Evolutionary conservation across 768 basidiomycete genomes (phyloP).

Genomic region (Suillus bovinus): DNA sequence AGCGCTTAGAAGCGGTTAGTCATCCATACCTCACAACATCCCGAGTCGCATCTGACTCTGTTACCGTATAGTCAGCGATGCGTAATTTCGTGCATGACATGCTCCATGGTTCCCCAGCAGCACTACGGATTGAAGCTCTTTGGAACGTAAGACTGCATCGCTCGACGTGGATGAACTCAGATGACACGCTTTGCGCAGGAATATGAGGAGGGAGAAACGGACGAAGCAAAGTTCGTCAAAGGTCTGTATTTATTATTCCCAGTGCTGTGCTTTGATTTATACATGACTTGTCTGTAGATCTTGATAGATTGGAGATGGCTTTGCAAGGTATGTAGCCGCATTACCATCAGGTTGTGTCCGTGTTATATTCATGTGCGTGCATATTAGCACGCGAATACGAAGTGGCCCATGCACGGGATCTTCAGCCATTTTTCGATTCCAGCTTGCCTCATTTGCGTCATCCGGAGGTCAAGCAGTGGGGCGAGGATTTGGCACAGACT

Average conservation of each 20-base stretch:
- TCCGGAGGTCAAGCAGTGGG: constrained; percentile 76
- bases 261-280: background rate
- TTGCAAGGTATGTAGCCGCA: constrained; percentile 56
- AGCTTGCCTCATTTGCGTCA: constrained; percentile 74
- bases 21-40: background rate
- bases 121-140: constrained; percentile 62
- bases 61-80: constrained; percentile 72
- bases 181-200: constrained; percentile 49
- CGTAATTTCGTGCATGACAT: constrained; percentile 86
- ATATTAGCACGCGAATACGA: constrained; percentile 80
- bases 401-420: constrained; percentile 43
- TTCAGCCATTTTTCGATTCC: constrained; percentile 81
- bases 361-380: background rate
- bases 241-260: constrained; percentile 38
- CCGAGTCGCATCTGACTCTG: constrained; percentile 1
- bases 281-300: constrained; percentile 45
- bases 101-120: constrained; percentile 74
- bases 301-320: constrained; percentile 89
- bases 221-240: constrained; percentile 87
- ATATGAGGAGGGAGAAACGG: constrained; percentile 73
- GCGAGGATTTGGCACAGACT: constrained; percentile 34
- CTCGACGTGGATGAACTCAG: background rate
- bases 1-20: constrained; percentile 66
- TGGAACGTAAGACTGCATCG: constrained; percentile 56
- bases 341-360: background rate